Evolutionary conservation across 139 green algal species (phyloP), one percentile per base, ranked within the genome.

Genomic region (Chlamydomonas schloesseri): DNA sequence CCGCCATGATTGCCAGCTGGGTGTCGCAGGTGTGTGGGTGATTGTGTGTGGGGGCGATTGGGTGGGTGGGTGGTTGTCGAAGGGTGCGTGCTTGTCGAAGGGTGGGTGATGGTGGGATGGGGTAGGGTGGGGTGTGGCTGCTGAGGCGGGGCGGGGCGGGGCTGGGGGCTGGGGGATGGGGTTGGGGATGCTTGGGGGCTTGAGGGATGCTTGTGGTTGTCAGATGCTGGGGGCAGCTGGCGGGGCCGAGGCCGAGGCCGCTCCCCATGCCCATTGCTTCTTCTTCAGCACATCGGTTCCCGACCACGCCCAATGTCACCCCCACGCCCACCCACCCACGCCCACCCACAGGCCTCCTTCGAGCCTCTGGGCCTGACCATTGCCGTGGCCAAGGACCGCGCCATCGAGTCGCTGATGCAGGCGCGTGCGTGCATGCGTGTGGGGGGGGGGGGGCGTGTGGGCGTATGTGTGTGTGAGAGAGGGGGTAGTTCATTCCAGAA

Each of bases 331-430:
- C n/a, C 8, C 47, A n/a, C 29, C 29, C 18, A 5, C 23, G 1
- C 24, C 71, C 23, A 13, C 20, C 33, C 29, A 10, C 95, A 98
- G 96, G 97, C 97, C 36, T 97, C 91, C 75, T 99, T 99, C 89
- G 97, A 99, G 95, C 97, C 97, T 0, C 92, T 99, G 42, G 97
- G 97, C 37, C 91, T 99, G 28, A 98, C 96, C 65, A 94, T 99
- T 31, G 96, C 97, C 2, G 96, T 99, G 62, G 97, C 97, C 64
- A 99, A 99, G 91, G 97, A 99, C 90, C 91, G 97, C 28, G 97
- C 97, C 87, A 99, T 99, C 73, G 97, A 99, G 97, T 97, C 92
- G 29, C 92, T 99, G 47, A 98, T 99, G 97, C 97, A 99, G 94
- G 96, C 96, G 71, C 13, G 91, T 4, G 28, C 17, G 17, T n/a